Evolutionary conservation across 2,329 filamentous ascomycete species (phyloP), one percentile per base, ranked within the genome.

Genomic region (Teratosphaeria pseudoeucalypti): DNA sequence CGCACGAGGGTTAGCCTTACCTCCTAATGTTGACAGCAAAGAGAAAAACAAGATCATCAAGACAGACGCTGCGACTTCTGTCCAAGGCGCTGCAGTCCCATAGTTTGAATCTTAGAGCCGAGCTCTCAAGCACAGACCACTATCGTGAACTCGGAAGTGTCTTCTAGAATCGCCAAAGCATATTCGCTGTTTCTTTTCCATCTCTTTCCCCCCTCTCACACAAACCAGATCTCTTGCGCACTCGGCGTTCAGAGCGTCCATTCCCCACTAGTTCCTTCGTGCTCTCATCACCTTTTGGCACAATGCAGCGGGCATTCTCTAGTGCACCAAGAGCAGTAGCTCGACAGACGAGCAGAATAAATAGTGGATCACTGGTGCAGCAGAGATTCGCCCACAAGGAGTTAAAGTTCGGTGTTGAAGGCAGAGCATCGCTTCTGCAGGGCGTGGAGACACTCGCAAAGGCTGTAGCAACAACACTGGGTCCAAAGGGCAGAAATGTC

Each of bases 351-450:
- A 77, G 80, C 66, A 73, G 75, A 67, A 71, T 76, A 63, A 68
- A 72, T 59, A 76, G 79, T 67, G 77, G 75, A 71, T 75, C 81
- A 75, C 81, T 90, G 69, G 90, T 95, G 77, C 92, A 97, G 81
- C 85, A 95, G 77, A 85, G 94, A 75, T 99, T 95, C 76, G 90
- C 92, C 67, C 92, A 97, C 85, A 97, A 97, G 90, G 94, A 99
- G 76, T 85, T 99, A 75, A 97, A 96, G 81, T 99, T 99, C 68
- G 94, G 94, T 72, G 92, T 97, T 65, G 94, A 99, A 76, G 94
- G 81, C 70, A 88, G 94, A 74, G 91, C 92, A 71, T 76, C 90
- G 68, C 86, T 99, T 64, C 84, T 99, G 67, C 86, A 87, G 73
- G 94, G 94, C 84, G 92, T 97, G 66, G 94, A 99, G 77, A 97